Conservation (phyloP, 331 rosid species). For the Saraca asoca region DNA sequence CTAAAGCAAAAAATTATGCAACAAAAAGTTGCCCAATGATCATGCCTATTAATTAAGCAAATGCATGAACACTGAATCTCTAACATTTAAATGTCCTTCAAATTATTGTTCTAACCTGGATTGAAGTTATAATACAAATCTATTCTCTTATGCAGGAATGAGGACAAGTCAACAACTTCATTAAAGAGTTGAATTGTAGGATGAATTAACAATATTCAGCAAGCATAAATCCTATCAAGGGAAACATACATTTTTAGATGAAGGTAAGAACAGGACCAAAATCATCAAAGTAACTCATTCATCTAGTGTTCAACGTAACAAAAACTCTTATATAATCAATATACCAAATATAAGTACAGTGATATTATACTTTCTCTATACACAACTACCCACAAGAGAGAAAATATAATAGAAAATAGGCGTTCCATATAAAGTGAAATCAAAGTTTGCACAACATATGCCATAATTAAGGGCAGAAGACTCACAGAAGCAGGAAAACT, state of each 20-base stretch:
- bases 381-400: conserved; percentile 1
- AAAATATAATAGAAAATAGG: background rate
- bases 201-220: background rate
- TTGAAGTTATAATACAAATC: conserved; percentile 6
- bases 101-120: background rate
- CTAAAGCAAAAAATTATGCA: background rate
- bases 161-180: conserved; percentile 5
- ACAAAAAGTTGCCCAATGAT: background rate
- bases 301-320: conserved; percentile 5
- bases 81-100: background rate
- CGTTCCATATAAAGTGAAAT: background rate
- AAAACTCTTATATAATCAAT: conserved; percentile 6
- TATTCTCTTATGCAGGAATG: conserved; percentile 1
- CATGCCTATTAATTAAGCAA: background rate
- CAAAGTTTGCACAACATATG: no score
- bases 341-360: conserved; percentile 13
- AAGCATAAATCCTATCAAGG: conserved; percentile 1
- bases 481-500: conserved; percentile 50
- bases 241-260: background rate
- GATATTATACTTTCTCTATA: background rate
- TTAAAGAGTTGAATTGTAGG: background rate
- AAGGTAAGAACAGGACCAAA: background rate
- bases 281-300: background rate
- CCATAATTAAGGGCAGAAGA: conserved; percentile 4
- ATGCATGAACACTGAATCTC: conserved; percentile 21